A percentile compares a stretch with the other conserved stretches of the same genome.
phyloP scores from a whole-genome alignment of 1,284 basidiomycete genomes.

The Moniliophthora roreri region DNA sequence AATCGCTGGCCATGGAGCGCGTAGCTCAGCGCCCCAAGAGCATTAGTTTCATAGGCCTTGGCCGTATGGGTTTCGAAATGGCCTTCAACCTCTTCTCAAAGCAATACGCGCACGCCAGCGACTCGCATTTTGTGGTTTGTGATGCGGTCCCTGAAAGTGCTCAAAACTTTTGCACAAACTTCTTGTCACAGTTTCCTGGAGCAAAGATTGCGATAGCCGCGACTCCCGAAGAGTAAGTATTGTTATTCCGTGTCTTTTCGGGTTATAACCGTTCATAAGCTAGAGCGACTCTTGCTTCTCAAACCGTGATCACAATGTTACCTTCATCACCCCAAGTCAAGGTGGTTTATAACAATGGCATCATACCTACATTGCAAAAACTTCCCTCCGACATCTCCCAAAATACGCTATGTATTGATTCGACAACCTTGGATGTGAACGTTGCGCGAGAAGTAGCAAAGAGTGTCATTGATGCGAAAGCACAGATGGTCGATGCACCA shows the following conservation, averaged over 20 bases:
- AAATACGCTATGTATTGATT: conserved; percentile 78
- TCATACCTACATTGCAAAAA: conserved; percentile 56
- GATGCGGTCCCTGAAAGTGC: conserved; percentile 70
- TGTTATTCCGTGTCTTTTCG: conserved; percentile 16
- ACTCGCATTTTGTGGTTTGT: conserved; percentile 70
- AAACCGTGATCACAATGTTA: conserved; percentile 81
- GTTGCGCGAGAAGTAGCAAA: conserved; percentile 67
- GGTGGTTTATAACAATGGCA: conserved; percentile 66
- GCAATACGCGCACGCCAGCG: conserved; percentile 44
- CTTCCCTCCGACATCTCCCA: conserved; percentile 39
- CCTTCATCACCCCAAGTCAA: conserved; percentile 84
- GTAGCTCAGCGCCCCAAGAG: conserved; percentile 43
- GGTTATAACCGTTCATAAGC: conserved; percentile 11
- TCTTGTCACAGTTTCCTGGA: conserved; percentile 54
- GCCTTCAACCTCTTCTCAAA: conserved; percentile 81
- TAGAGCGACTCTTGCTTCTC: conserved; percentile 63
- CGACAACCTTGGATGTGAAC: conserved; percentile 82
- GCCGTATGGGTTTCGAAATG: conserved; percentile 84
- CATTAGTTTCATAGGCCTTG: conserved; percentile 78
- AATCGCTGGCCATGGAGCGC: conserved; percentile 5
- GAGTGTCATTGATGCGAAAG: conserved; percentile 57
- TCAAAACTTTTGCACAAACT: conserved; percentile 52
- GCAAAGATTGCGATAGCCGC: conserved; percentile 55
- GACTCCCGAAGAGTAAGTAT: conserved; percentile 69
- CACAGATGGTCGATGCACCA: conserved; percentile 85